Evolutionary conservation across 176 grass and related monocot genomes (phyloP).

Genomic region (Eleusine indica): DNA sequence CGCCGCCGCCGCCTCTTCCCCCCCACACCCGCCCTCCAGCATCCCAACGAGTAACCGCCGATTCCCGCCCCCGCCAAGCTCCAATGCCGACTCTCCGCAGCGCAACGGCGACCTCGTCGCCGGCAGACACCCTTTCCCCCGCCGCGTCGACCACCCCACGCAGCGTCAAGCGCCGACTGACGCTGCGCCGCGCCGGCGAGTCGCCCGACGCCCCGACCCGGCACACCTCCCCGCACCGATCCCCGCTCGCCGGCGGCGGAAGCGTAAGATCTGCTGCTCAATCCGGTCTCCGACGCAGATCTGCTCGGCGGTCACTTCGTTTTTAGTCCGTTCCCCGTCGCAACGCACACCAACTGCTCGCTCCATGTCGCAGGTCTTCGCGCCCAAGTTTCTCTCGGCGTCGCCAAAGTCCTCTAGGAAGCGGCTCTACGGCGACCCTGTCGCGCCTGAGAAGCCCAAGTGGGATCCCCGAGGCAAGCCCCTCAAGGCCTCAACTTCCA

Average conservation of each 20-base stretch:
- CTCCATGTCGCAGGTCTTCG: conserved; percentile 38
- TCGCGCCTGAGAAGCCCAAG: conserved; percentile 42
- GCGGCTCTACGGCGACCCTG: conserved; percentile 60
- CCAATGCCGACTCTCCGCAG: conserved; percentile 77
- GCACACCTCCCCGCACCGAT: conserved; percentile 44
- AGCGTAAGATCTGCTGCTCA: conserved; percentile 37
- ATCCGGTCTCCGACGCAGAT: background rate
- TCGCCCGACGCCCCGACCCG: conserved; percentile 20
- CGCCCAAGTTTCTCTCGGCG: conserved; percentile 52
- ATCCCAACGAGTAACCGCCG: background rate
- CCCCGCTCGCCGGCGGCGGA: conserved; percentile 18
- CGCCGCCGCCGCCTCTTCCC: too few relatives aligned
- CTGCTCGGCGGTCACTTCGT: background rate
- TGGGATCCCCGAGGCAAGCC: conserved; percentile 72
- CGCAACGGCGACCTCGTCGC: conserved; percentile 44
- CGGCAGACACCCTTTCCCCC: conserved; percentile 19
- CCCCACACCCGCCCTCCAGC: background rate
- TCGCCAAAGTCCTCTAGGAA: conserved; percentile 86
- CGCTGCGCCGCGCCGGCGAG: conserved; percentile 28
- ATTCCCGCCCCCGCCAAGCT: background rate
- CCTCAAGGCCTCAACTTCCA: background rate
- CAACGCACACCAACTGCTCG: conserved; percentile 38
- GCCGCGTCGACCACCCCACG: conserved; percentile 45
- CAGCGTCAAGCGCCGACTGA: conserved; percentile 48
- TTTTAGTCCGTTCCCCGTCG: background rate